Evolutionary conservation across 495 filamentous ascomycete genomes (phyloP).

Genomic region (Aspergillus leporis): DNA sequence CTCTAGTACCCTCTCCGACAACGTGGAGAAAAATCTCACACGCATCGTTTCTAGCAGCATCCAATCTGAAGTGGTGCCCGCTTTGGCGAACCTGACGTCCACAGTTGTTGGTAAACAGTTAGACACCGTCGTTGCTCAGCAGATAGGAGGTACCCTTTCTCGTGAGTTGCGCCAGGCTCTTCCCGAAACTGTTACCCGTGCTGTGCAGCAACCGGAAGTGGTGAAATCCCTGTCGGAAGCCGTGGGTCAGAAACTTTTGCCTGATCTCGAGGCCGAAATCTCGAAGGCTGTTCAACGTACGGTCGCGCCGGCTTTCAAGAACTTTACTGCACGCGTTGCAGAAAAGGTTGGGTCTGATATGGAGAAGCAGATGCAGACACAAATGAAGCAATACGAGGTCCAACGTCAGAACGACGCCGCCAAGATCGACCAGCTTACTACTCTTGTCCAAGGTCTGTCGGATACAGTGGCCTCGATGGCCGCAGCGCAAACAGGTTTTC

Average conservation of each 20-base stretch:
- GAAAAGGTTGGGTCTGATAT: conserved; percentile 64
- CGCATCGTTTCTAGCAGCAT: conserved; percentile 70
- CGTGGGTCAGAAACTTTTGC: conserved; percentile 61
- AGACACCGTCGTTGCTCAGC: conserved; percentile 49
- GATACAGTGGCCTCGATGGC: conserved; percentile 73
- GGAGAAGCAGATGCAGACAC: conserved; percentile 63
- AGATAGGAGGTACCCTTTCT: conserved; percentile 50
- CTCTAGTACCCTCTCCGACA: conserved; percentile 82
- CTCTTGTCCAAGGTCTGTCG: conserved; percentile 67
- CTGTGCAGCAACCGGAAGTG: conserved; percentile 69
- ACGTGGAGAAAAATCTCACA: conserved; percentile 78
- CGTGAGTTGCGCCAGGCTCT: conserved; percentile 55
- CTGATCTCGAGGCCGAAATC: conserved; percentile 69
- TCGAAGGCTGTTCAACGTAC: conserved; percentile 57
- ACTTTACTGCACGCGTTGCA: conserved; percentile 55
- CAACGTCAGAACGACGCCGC: conserved; percentile 66
- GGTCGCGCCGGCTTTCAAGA: conserved; percentile 65
- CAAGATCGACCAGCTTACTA: conserved; percentile 83
- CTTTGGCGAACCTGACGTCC: conserved; percentile 50
- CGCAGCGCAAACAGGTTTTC: conserved; percentile 61
- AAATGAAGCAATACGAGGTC: conserved; percentile 65
- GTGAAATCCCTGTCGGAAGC: conserved; percentile 70
- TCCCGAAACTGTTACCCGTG: conserved; percentile 55
- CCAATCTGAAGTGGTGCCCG: conserved; percentile 62
- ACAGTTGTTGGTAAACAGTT: conserved; percentile 63